Evolutionary conservation across 768 basidiomycete species (phyloP), one percentile per base, ranked within the genome.

Genomic region (Brasilioporus rufonigricans): DNA sequence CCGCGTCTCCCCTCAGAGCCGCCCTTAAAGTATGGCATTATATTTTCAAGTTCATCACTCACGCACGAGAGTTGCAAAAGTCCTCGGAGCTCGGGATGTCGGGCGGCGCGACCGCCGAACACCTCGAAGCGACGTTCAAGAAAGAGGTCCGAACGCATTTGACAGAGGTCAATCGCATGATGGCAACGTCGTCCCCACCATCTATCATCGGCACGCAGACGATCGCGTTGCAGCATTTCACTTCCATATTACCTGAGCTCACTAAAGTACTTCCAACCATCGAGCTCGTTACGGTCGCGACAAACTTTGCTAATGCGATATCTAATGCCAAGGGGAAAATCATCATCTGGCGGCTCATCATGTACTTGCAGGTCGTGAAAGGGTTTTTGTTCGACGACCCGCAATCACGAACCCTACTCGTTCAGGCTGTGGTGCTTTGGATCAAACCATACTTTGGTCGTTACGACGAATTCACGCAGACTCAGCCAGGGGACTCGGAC

Each of bases 11-110:
- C 6, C 79, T 98, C 52, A 86, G 95, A 32, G 86, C 92, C 12
- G 90, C 94, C 16, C 77, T 98, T 56, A 98, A 98, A 70, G 96
- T 98, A 29, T 96, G 93, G 93, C 89, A 93, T 65, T 93, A 95
- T 66, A 85, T 98, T 62, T 92, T 98, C 83, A 91, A 91, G 68
- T 92, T 98, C 72, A 89, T 97, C 64, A 85, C 90, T 16, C 82
- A 91, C n/a, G 87, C 94, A 3, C 78, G 94, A 33, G 92, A 93
- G 63, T 69, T 96, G 43, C 94, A 96, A 69, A 91, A 91, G 69
- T 76, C 78, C 7, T 87, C 87, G 65, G 91, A 93, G 55, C 68
- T 86, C 23, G 87, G 87, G 1, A 85, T 91, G 76, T 86, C 86
- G 24, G 85, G 85, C 12, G 90, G 87, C 12, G 84, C 88, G 1